Evolutionary conservation across 2,329 filamentous ascomycete species (phyloP).

Genomic region (Colletotrichum magnum): DNA sequence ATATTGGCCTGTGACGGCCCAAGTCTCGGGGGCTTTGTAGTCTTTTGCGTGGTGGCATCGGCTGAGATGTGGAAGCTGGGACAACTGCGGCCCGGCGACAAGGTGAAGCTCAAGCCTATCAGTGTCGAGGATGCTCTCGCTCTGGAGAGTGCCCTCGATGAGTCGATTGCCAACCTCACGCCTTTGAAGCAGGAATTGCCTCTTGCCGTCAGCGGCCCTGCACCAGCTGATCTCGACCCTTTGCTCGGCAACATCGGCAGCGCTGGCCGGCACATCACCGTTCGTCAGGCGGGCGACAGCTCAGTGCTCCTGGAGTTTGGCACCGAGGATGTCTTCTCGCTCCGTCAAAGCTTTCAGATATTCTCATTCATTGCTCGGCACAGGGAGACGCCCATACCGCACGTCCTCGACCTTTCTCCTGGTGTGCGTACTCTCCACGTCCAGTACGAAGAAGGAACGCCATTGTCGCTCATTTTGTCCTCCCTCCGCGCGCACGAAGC

Average conservation of each 20-base stretch:
- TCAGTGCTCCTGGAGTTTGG: constrained; percentile 54
- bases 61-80: constrained; percentile 60
- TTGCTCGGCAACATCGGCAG: constrained; percentile 41
- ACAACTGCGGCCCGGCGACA: constrained; percentile 56
- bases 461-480: constrained; percentile 42
- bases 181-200: constrained; percentile 1
- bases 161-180: constrained; percentile 43
- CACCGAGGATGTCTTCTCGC: constrained; percentile 46
- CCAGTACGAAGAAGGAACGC: constrained; percentile 44
- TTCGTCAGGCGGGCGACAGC: constrained; percentile 52
- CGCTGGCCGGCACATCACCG: constrained; percentile 40
- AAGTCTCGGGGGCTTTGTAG: constrained; percentile 58
- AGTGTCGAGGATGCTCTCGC: constrained; percentile 44
- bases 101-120: constrained; percentile 51
- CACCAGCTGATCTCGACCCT: constrained; percentile 12
- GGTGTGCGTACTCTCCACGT: constrained; percentile 54
- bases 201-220: neutral
- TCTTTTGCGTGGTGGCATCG: constrained; percentile 53
- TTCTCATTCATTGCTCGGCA: constrained; percentile 52
- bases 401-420: constrained; percentile 50
- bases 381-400: constrained; percentile 44
- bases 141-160: constrained; percentile 43
- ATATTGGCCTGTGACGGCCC: constrained; percentile 57
- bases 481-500: constrained; percentile 44
- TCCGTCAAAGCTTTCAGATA: constrained; percentile 52